Evolutionary conservation across 2,329 filamentous ascomycete genomes (phyloP).

Genomic region (Colletotrichum melonis): DNA sequence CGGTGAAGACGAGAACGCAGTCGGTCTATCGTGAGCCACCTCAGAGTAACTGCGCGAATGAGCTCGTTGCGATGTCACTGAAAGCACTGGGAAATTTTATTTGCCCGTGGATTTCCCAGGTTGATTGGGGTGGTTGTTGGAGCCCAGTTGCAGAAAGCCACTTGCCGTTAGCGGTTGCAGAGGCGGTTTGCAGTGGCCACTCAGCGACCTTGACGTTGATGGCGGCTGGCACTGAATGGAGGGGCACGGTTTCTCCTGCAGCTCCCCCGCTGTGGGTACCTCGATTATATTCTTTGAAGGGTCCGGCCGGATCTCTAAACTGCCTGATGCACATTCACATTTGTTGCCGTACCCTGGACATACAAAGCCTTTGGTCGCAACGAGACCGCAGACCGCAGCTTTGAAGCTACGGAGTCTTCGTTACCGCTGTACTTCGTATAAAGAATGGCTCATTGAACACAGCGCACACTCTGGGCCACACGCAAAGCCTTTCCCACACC

Average conservation of each 20-base stretch:
- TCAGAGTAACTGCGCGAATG: neutral
- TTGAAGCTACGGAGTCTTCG: neutral
- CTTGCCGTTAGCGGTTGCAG: conserved; percentile 13
- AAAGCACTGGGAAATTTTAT: conserved; percentile 20
- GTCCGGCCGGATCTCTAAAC: neutral
- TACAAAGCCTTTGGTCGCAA: neutral
- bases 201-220: conserved; percentile 3
- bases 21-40: neutral
- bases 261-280: conserved; percentile 11
- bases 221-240: neutral
- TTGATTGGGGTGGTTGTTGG: neutral
- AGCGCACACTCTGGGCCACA: neutral
- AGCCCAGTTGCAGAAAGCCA: neutral
- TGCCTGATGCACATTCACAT: neutral
- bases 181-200: conserved; percentile 10
- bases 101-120: conserved; percentile 1
- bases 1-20: neutral
- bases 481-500: neutral
- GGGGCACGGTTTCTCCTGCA: neutral
- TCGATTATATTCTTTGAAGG: neutral
- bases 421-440: neutral
- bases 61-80: conserved; percentile 12
- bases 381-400: neutral
- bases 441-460: conserved; percentile 1
- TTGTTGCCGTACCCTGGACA: too few species aligned